A percentile compares a stretch with the other conserved stretches of the same genome.
phyloP scores from a whole-genome alignment of 106 monocot species.

The Posidonia australis region DNA sequence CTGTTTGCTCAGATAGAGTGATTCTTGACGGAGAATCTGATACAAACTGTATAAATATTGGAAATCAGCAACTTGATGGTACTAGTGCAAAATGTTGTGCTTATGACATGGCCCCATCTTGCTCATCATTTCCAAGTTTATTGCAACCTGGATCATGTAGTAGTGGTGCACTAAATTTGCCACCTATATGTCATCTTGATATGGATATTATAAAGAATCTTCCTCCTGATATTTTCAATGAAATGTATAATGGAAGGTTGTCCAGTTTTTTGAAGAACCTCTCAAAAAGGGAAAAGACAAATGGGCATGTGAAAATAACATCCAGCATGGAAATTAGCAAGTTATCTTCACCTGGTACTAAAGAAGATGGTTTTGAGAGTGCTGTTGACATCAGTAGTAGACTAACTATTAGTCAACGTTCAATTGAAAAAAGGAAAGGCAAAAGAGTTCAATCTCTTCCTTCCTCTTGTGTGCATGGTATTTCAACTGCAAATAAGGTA shows the following conservation, averaged over 20 bases:
- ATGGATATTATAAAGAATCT: slow-evolving; percentile 63
- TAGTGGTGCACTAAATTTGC: slow-evolving; percentile 24
- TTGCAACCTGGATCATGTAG: slow-evolving; percentile 8
- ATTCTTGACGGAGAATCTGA: background rate
- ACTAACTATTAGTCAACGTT: background rate
- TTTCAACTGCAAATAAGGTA: slow-evolving; percentile 9
- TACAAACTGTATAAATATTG: background rate
- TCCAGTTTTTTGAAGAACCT: slow-evolving; percentile 27
- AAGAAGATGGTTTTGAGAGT: background rate
- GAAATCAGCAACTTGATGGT: background rate
- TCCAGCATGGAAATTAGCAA: background rate
- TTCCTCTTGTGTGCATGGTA: background rate
- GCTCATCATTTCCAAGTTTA: slow-evolving; percentile 11
- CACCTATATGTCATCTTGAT: slow-evolving; percentile 62
- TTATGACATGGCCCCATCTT: slow-evolving; percentile 1
- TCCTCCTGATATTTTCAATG: slow-evolving; percentile 73
- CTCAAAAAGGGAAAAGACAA: slow-evolving; percentile 6
- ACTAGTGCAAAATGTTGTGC: background rate
- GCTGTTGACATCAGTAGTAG: slow-evolving; percentile 6
- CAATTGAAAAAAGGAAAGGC: slow-evolving; percentile 17
- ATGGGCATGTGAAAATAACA: background rate
- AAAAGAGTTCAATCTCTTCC: slow-evolving; percentile 12
- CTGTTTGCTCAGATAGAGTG: background rate
- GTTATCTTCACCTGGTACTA: background rate
- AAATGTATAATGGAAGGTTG: slow-evolving; percentile 70